These are phyloP conservation scores for Metarhizium humberi DNA, from an alignment of 2,329 filamentous ascomycete genomes.

Conservation along the genomic window DNA sequence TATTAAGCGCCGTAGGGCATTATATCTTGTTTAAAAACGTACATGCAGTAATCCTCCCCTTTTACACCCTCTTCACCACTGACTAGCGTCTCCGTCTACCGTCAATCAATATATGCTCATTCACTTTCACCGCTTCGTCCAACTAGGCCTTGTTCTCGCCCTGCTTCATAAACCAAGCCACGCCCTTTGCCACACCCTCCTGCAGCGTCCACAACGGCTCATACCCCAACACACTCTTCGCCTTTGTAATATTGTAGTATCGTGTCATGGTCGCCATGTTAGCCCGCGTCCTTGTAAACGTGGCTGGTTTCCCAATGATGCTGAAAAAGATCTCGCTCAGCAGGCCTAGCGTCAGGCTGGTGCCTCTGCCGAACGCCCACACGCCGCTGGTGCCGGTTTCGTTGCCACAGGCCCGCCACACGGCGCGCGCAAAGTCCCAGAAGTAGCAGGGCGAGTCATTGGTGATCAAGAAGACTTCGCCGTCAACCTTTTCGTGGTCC, in stretches of 20 bases:
- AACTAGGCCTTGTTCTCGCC: conserved; percentile 23
- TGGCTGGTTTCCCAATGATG: conserved; percentile 42
- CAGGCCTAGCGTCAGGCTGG: conserved; percentile 43
- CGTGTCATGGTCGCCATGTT: conserved; percentile 64
- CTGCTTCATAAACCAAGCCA: conserved; percentile 45
- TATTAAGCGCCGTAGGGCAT: no score
- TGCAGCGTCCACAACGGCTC: conserved; percentile 55
- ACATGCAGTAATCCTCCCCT: no score
- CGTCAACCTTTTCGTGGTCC: conserved; percentile 66
- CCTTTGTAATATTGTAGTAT: conserved; percentile 72
- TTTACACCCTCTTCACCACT: no score
- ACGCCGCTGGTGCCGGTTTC: conserved; percentile 42
- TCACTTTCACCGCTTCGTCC: no score
- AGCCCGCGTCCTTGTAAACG: conserved; percentile 50
- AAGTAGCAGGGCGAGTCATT: conserved; percentile 86
- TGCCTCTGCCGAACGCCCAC: conserved; percentile 42
- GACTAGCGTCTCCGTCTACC: no score
- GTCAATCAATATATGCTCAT: no score
- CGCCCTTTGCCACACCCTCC: conserved; percentile 50
- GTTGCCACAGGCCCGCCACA: conserved; percentile 59
- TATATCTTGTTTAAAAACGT: no score
- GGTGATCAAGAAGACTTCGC: conserved; percentile 82
- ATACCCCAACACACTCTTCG: conserved; percentile 61
- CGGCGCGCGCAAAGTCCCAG: conserved; percentile 74
- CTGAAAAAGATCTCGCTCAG: conserved; percentile 42